These are phyloP conservation scores for Kuraishia borneana DNA, from an alignment of 805 yeast species.

Conservation along the genomic window DNA sequence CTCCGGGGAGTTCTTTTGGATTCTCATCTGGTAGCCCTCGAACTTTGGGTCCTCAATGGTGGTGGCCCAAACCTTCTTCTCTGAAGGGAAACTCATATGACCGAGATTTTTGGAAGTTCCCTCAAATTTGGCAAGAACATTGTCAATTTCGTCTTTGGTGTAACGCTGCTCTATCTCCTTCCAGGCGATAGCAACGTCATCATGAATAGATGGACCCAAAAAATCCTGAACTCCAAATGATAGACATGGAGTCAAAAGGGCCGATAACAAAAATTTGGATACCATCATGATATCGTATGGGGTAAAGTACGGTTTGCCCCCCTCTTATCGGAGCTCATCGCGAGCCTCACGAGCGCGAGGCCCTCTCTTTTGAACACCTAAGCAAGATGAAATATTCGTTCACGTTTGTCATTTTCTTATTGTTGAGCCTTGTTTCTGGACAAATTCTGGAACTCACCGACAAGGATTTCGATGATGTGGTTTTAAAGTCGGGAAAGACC, in stretches of 20 bases:
- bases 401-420: slow-evolving; percentile 1
- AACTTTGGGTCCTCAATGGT: slow-evolving; percentile 14
- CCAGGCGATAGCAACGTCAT: no score
- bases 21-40: slow-evolving; percentile 44
- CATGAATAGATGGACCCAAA: no score
- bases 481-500: slow-evolving; percentile 52
- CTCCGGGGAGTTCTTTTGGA: slow-evolving; percentile 47
- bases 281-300: no score
- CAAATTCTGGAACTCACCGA: slow-evolving; percentile 33
- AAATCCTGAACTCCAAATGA: no score
- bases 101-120: background rate
- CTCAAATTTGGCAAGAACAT: background rate
- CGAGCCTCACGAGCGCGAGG: no score
- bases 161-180: background rate
- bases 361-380: no score
- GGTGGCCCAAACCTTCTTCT: background rate
- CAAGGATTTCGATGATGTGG: slow-evolving; percentile 41
- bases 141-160: background rate
- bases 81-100: background rate
- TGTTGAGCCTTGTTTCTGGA: slow-evolving; percentile 7
- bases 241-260: no score
- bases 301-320: no score
- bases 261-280: no score
- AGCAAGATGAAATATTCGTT: no score
- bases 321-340: no score